A percentile compares a stretch with the other conserved stretches of the same genome.
Evolutionary conservation across 2,329 filamentous ascomycete genomes (phyloP).

Genomic region (Colletotrichum scovillei): DNA sequence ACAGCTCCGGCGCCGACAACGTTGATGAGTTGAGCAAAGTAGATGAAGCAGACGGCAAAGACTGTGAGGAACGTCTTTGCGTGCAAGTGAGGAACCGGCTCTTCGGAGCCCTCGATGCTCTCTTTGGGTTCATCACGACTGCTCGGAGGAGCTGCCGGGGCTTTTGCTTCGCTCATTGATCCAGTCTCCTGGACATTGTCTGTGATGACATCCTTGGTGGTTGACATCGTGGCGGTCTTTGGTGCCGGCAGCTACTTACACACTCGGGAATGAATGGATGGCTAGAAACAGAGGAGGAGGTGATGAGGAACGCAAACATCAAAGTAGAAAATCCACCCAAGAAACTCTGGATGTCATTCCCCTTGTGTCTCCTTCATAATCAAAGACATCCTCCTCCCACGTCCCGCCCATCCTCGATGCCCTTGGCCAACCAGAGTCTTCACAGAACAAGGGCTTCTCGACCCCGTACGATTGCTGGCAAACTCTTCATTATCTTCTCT

Average conservation of each 20-base stretch:
- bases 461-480: not conserved
- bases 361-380: not conserved
- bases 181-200: not conserved
- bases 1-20: constrained; percentile 49
- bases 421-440: not conserved
- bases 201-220: not conserved
- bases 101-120: not conserved
- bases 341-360: not conserved
- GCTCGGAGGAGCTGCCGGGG: not conserved
- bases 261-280: not conserved
- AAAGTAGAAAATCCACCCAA: not conserved
- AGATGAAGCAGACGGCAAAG: constrained; percentile 49
- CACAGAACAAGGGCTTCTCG: not conserved
- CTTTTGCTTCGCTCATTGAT: not conserved
- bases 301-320: not conserved
- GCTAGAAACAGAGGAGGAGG: not conserved
- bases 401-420: not conserved
- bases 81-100: constrained; percentile 40
- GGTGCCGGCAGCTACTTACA: not conserved
- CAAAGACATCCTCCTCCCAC: not conserved
- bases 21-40: constrained; percentile 48
- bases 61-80: constrained; percentile 48
- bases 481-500: not conserved
- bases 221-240: not conserved
- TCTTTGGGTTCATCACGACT: not conserved